Evolutionary conservation across 306 rosid genomes (phyloP).

Genomic region (Rubus parviflorus): DNA sequence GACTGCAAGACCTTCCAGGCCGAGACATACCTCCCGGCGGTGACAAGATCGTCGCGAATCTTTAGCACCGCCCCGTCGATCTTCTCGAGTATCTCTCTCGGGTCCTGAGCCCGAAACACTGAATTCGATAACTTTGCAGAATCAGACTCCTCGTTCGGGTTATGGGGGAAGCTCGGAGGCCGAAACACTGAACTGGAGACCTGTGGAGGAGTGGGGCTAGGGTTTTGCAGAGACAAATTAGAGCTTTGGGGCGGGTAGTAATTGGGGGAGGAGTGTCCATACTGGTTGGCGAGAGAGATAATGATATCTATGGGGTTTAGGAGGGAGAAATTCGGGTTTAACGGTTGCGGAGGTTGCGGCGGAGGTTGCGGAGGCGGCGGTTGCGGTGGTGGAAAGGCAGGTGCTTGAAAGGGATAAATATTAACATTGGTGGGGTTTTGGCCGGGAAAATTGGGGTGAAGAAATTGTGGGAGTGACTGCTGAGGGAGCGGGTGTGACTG

Average conservation of each 20-base stretch:
- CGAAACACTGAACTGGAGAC: background rate
- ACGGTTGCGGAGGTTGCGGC: slow-evolving; percentile 14
- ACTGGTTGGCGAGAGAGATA: background rate
- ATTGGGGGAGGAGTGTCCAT: background rate
- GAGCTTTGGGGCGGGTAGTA: slow-evolving; percentile 31
- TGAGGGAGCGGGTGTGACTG: background rate
- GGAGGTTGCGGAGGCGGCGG: slow-evolving; percentile 24
- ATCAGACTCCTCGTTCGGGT: background rate
- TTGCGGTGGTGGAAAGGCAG: background rate
- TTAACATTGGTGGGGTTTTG: background rate
- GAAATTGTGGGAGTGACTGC: background rate
- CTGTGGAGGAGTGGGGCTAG: background rate
- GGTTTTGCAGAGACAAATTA: slow-evolving; percentile 19
- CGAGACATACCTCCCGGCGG: slow-evolving; percentile 50
- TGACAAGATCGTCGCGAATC: slow-evolving; percentile 46
- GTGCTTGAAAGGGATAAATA: background rate
- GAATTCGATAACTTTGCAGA: background rate
- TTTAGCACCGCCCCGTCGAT: slow-evolving; percentile 42
- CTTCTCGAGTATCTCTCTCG: slow-evolving; percentile 20
- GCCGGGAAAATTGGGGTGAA: background rate
- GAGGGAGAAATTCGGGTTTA: background rate
- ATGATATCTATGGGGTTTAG: background rate
- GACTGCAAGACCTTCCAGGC: slow-evolving; percentile 72
- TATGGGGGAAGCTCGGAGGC: background rate
- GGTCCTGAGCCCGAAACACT: slow-evolving; percentile 14